phyloP scores from a whole-genome alignment of 2,329 filamentous ascomycete genomes.

The Colletotrichum tabaci region DNA sequence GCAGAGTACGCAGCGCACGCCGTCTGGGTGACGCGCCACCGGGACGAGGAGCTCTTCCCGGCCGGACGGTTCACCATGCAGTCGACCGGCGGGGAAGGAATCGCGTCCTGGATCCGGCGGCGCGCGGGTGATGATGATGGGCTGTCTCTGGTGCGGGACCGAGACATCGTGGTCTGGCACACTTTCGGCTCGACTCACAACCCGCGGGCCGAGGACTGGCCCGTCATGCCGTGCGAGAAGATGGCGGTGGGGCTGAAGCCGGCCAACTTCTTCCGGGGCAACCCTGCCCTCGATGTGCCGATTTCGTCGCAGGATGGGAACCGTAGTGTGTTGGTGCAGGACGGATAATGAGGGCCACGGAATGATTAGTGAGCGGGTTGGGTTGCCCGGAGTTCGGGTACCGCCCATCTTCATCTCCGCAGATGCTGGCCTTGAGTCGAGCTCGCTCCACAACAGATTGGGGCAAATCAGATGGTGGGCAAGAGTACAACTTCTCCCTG shows the following conservation, averaged over 20 bases:
- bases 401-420: too few species aligned
- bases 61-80: slow-evolving; percentile 62
- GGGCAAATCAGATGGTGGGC: too few species aligned
- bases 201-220: slow-evolving; percentile 77
- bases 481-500: too few species aligned
- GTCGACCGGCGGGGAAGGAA: slow-evolving; percentile 59
- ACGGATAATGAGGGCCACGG: background rate
- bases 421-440: too few species aligned
- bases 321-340: slow-evolving; percentile 49
- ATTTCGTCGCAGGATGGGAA: slow-evolving; percentile 55
- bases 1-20: slow-evolving; percentile 61
- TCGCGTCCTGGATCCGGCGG: slow-evolving; percentile 57
- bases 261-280: slow-evolving; percentile 67
- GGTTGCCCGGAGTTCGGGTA: too few species aligned
- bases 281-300: slow-evolving; percentile 66
- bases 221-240: slow-evolving; percentile 76
- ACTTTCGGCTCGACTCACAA: slow-evolving; percentile 75
- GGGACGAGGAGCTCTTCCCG: slow-evolving; percentile 60
- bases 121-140: slow-evolving; percentile 50
- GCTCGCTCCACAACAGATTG: too few species aligned
- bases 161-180: slow-evolving; percentile 71
- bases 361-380: too few species aligned
- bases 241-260: slow-evolving; percentile 66
- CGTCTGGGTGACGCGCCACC: slow-evolving; percentile 62
- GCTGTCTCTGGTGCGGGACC: slow-evolving; percentile 60